Conservation (phyloP, 176 grass and related monocot genomes). For the Pontederia paniculata region DNA sequence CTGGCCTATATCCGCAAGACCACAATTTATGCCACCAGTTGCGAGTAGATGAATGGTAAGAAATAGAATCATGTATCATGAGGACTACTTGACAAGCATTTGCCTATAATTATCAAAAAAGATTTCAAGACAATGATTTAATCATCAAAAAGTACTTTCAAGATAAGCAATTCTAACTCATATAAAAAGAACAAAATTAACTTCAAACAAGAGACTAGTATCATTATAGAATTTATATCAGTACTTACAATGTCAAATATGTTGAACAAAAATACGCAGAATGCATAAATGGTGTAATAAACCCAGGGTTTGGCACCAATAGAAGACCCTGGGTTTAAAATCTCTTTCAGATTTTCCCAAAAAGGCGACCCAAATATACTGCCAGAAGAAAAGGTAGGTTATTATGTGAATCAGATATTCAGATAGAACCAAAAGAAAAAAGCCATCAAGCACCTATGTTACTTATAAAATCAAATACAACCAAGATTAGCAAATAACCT, state of each 20-base stretch:
- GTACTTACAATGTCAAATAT: slow-evolving; percentile 99
- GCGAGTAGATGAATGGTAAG: too few species aligned
- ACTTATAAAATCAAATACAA: slow-evolving; percentile 13
- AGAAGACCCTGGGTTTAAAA: slow-evolving; percentile 64
- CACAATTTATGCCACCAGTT: too few species aligned
- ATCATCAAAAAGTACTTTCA: neutral
- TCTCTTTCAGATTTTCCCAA: slow-evolving; percentile 67
- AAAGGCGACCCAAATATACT: slow-evolving; percentile 71
- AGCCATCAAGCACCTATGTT: slow-evolving; percentile 3
- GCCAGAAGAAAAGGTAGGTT: slow-evolving; percentile 28
- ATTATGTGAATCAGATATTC: slow-evolving; percentile 23
- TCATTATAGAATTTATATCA: too few species aligned
- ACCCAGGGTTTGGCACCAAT: slow-evolving; percentile 59
- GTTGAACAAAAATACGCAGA: slow-evolving; percentile 86
- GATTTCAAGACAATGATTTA: neutral
- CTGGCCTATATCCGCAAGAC: too few species aligned
- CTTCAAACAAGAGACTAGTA: neutral
- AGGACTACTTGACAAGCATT: too few species aligned
- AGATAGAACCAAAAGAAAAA: neutral
- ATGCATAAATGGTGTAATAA: slow-evolving; percentile 76
- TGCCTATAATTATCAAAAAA: too few species aligned
- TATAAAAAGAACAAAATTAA: slow-evolving; percentile 8
- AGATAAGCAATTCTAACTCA: slow-evolving; percentile 1
- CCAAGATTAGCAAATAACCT: slow-evolving; percentile 34
- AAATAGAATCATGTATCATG: too few species aligned